Conservation (phyloP, 257 asterid species). For the Solanum etuberosum region DNA sequence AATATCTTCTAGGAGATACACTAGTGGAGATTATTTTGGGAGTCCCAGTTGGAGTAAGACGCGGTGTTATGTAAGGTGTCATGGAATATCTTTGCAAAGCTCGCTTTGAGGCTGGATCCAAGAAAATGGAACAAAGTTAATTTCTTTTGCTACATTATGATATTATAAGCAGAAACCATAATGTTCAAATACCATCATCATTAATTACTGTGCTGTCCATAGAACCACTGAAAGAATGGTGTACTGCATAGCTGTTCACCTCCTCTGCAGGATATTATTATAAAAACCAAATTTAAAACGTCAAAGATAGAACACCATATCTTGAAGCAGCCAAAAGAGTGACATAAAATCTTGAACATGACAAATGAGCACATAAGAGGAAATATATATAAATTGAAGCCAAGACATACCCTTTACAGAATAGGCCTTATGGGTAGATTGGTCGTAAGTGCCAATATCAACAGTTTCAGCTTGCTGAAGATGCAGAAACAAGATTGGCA, state of each 20-base stretch:
- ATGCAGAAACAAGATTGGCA: background rate
- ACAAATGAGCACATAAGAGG: background rate
- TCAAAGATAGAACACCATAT: background rate
- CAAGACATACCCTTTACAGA: slow-evolving; percentile 38
- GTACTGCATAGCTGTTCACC: slow-evolving; percentile 37
- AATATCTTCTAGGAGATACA: slow-evolving; percentile 74
- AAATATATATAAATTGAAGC: background rate
- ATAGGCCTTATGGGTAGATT: slow-evolving; percentile 42
- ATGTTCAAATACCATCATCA: slow-evolving; percentile 44
- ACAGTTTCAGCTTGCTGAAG: slow-evolving; percentile 56
- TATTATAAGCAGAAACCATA: background rate
- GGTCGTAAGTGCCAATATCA: slow-evolving; percentile 86
- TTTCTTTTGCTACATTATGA: background rate
- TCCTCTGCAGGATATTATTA: slow-evolving; percentile 32
- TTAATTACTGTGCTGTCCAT: slow-evolving; percentile 30
- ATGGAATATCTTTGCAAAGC: slow-evolving; percentile 33
- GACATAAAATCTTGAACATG: background rate
- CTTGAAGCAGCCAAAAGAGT: background rate
- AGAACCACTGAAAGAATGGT: slow-evolving; percentile 41
- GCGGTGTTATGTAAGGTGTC: slow-evolving; percentile 56
- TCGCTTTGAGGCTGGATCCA: slow-evolving; percentile 46
- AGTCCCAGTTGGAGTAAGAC: slow-evolving; percentile 70
- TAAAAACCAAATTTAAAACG: background rate
- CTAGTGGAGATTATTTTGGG: slow-evolving; percentile 59
- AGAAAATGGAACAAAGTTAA: background rate